These are phyloP conservation scores for Grosmannia serpens DNA, from an alignment of 2,329 filamentous ascomycete species.

Conservation along the genomic window DNA sequence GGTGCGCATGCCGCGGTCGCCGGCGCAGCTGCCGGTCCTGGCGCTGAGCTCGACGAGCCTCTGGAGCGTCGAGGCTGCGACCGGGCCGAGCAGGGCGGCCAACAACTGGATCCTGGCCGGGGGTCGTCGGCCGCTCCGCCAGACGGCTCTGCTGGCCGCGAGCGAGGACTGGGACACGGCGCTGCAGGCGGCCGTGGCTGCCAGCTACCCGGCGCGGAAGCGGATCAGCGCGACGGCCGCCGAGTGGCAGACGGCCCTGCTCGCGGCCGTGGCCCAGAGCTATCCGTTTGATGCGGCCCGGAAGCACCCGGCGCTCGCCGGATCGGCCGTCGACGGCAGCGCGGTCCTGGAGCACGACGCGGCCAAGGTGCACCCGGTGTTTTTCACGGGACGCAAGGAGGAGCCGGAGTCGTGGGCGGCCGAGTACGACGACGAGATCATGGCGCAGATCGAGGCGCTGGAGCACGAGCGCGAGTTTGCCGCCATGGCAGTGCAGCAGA, in stretches of 20 bases:
- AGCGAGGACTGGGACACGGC: constrained; percentile 24
- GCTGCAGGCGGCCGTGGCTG: constrained; percentile 19
- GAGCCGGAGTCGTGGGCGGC: constrained; percentile 1
- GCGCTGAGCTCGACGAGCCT: constrained; percentile 15
- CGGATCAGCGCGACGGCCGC: constrained; percentile 15
- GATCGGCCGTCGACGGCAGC: constrained; percentile 10
- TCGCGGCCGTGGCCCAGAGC: constrained; percentile 22
- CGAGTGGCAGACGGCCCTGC: constrained; percentile 27
- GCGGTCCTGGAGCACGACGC: constrained; percentile 16
- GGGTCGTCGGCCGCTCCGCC: too few species aligned
- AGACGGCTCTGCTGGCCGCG: not conserved
- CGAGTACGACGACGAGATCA: constrained; percentile 9
- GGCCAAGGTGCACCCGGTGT: constrained; percentile 20
- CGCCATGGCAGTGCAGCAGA: constrained; percentile 12
- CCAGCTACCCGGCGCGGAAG: constrained; percentile 16
- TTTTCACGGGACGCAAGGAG: constrained; percentile 19
- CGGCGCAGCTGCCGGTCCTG: not conserved
- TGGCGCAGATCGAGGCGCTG: constrained; percentile 21
- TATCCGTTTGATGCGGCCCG: constrained; percentile 18
- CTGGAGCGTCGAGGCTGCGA: constrained; percentile 12
- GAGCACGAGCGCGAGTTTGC: constrained; percentile 20
- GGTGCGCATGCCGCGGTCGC: constrained; percentile 12
- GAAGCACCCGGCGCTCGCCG: constrained; percentile 23
- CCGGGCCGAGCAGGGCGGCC: constrained; percentile 1
- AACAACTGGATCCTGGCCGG: constrained; percentile 20